phyloP scores from a whole-genome alignment of 371 early-diverging fungal species.

The Circinella minor region DNA sequence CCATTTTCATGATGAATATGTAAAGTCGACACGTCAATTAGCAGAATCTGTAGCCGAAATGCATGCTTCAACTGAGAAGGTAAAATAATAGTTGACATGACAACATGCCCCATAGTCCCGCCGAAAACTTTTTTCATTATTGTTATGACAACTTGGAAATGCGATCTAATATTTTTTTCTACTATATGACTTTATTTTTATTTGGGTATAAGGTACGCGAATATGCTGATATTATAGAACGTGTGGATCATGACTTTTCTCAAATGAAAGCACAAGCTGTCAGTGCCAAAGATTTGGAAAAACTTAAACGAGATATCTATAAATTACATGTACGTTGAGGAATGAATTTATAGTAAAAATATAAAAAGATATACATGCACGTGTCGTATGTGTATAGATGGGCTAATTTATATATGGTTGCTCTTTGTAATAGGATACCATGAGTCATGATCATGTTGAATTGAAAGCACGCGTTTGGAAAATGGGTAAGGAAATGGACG shows the following conservation, averaged over 20 bases:
- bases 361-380: too few relatives aligned
- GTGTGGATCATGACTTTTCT: constrained; percentile 20
- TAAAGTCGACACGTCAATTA: constrained; percentile 26
- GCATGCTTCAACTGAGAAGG: constrained; percentile 22
- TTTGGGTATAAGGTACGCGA: constrained; percentile 17
- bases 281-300: constrained; percentile 18
- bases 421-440: constrained; percentile 10
- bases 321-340: constrained; percentile 20
- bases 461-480: constrained; percentile 20
- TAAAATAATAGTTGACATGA: background rate
- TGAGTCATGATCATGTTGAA: constrained; percentile 23
- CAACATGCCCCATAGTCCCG: background rate
- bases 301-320: constrained; percentile 19
- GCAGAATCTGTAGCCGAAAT: constrained; percentile 25
- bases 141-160: too few relatives aligned
- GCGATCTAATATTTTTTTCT: too few relatives aligned
- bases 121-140: too few relatives aligned
- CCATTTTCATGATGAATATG: constrained; percentile 21
- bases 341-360: too few relatives aligned
- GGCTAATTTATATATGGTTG: background rate
- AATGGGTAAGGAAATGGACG: constrained; percentile 7
- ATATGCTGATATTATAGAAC: constrained; percentile 24
- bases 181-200: background rate
- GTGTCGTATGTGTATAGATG: background rate
- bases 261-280: constrained; percentile 13